Evolutionary conservation across 352 stramenopile genomes (phyloP), one percentile per base, ranked within the genome.

Genomic region (Hyaloperonospora arabidopsidis): DNA sequence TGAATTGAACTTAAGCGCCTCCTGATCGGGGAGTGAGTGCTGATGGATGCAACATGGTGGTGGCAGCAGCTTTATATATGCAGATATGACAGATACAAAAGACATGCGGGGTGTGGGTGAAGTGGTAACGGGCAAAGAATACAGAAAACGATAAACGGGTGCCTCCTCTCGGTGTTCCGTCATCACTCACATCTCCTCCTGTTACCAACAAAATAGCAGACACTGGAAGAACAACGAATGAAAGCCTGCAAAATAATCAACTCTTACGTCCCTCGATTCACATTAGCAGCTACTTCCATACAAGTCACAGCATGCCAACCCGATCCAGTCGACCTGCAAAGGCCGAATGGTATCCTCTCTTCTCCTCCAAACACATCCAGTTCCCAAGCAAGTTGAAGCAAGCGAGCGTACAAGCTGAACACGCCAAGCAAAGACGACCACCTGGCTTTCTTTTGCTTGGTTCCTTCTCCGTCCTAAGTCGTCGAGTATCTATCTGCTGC

Each of bases 191-290:
- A 10, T 32, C 25, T 41, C 12, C 5, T 41, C 35, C 12, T 41
- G 35, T 41, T 18, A 18, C 35, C 35, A 41, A 5, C 35, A 18
- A 15, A 3, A 15, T 15, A 41, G 35, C 13, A 41, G 1, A 23
- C 17, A 57, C 25, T 39, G 49, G 14, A 43, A 14, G 51, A 55
- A 57, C 44, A 45, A 66, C 14, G 25, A 21, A 71, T 49, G 54
- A 70, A 65, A 77, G 36, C 63, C 64, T 50, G 65, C 70, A 81
- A 81, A 84, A 78, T 82, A 81, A 71, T 70, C 70, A 79, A 84
- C 69, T 79, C 70, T 73, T 75, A 77, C 63, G 70, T 72, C 55
- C 66, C 61, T 81, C 56, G 67, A 76, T 77, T 82, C 67, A 75
- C 56, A 50, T 75, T 72, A 72, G 65, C 61, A 62, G 63, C 61